phyloP scores from a whole-genome alignment of 2,329 filamentous ascomycete genomes.

The Scedosporium apiospermum region DNA sequence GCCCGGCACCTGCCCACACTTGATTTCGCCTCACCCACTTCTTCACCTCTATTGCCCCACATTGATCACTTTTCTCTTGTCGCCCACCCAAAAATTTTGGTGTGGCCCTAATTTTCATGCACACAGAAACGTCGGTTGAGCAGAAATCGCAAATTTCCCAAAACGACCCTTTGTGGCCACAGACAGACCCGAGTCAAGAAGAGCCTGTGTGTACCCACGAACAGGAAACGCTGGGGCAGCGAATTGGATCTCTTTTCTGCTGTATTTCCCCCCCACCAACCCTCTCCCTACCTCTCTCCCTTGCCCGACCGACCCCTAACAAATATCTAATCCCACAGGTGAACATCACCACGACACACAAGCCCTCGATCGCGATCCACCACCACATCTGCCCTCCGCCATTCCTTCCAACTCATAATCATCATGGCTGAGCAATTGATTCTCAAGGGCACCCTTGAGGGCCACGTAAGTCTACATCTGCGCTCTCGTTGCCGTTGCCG shows the following conservation, averaged over 20 bases:
- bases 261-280: not conserved
- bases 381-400: constrained; percentile 3
- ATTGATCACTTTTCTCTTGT: not conserved
- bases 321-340: constrained; percentile 2
- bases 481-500: not conserved
- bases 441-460: constrained; percentile 94
- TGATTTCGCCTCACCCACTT: not conserved
- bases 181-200: not conserved
- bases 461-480: constrained; percentile 59
- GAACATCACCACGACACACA: constrained; percentile 1
- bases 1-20: not conserved
- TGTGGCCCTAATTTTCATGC: constrained; percentile 6
- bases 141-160: constrained; percentile 7
- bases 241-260: not conserved
- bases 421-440: constrained; percentile 89
- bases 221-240: not conserved
- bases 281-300: not conserved
- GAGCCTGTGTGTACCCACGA: not conserved
- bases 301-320: not conserved
- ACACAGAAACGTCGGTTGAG: constrained; percentile 5
- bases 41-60: not conserved
- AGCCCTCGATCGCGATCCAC: not conserved
- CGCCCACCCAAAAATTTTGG: not conserved
- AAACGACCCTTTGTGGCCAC: not conserved
- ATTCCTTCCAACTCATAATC: not conserved